Evolutionary conservation across 306 rosid genomes (phyloP), one percentile per base, ranked within the genome.

Genomic region (Vigna reflexopilosa): DNA sequence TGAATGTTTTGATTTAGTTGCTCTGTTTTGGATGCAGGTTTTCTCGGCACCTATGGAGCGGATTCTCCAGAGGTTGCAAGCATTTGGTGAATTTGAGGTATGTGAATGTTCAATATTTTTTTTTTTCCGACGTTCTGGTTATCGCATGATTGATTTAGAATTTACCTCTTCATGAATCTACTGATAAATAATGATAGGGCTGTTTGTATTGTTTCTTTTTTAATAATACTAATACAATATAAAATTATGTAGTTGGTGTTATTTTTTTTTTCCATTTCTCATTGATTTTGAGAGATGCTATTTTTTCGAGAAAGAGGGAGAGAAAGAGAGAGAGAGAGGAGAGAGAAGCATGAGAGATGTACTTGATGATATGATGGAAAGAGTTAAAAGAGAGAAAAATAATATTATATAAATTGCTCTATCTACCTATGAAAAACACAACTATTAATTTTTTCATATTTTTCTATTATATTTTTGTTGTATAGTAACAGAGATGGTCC

Each of bases 11-110:
- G 56, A 51, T 57, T 82, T 70, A 42, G 71, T 81, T n/a, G 50
- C 83, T 72, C 75, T 78, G 70, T 78, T 89, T 81, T 82, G 20
- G 4, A 47, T 45, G 19, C 85, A 94, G 98, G 91, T 92, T 79
- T 87, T 83, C 8, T 90, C 98, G 3, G 93, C 97, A 65, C 97
- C 98, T 69, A 94, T 94, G 98, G 87, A 83, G 45, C 92, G 90
- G 90, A 94, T 94, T 87, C 90, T 94, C 42, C 95, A 89, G 30
- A 84, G 97, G 70, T 72, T 94, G 68, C 87, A 87, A 51, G 89
- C 93, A 57, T 94, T 94, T 67, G 98, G 98, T 70, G 98, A 94
- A 89, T 94, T 94, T 83, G 97, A 94, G 91, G 88, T 81, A 59
- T 32, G 12, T 14, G 65, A 55, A 51, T 73, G 32, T 20, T 70